A percentile compares a stretch with the other conserved stretches of the same genome.
phyloP scores from a whole-genome alignment of 202 grass and related monocot species.

The Digitaria exilis region DNA sequence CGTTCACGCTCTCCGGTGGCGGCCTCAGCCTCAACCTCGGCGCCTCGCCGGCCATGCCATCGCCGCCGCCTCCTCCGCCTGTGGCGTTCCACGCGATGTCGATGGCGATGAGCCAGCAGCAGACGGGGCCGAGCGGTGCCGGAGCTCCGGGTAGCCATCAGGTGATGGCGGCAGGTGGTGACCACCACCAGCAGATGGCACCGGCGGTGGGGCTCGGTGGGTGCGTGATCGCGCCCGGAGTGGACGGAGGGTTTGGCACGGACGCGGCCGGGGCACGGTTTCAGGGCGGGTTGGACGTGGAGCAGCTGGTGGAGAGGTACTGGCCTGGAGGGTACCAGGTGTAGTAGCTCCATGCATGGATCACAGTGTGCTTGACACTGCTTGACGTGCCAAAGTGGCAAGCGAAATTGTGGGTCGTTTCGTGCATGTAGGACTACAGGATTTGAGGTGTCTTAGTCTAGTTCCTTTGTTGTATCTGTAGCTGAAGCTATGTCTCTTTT shows the following conservation, averaged over 20 bases:
- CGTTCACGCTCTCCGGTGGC: constrained; percentile 47
- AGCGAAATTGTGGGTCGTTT: constrained; percentile 14
- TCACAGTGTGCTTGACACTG: not conserved
- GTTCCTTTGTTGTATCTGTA: constrained; percentile 48
- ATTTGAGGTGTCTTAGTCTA: constrained; percentile 28
- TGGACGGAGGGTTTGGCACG: constrained; percentile 30
- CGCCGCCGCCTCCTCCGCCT: constrained; percentile 5
- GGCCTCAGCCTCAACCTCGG: constrained; percentile 75
- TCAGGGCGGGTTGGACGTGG: constrained; percentile 68
- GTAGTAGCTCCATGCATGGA: constrained; percentile 21
- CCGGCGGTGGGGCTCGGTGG: not conserved
- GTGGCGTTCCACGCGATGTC: constrained; percentile 41
- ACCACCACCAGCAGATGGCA: constrained; percentile 31
- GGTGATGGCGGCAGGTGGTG: constrained; percentile 7
- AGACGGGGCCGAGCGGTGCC: not conserved
- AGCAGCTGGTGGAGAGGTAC: constrained; percentile 72
- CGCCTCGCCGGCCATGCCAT: not conserved
- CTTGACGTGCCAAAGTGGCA: not conserved
- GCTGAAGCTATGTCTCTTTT: constrained; percentile 10
- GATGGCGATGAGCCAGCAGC: constrained; percentile 40
- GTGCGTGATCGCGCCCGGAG: constrained; percentile 31
- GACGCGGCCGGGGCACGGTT: constrained; percentile 44
- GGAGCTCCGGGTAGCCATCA: not conserved
- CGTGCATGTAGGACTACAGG: constrained; percentile 3
- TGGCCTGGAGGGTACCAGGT: constrained; percentile 63